Evolutionary conservation across 805 yeast genomes (phyloP).

Genomic region (Suhomyces emberorum): DNA sequence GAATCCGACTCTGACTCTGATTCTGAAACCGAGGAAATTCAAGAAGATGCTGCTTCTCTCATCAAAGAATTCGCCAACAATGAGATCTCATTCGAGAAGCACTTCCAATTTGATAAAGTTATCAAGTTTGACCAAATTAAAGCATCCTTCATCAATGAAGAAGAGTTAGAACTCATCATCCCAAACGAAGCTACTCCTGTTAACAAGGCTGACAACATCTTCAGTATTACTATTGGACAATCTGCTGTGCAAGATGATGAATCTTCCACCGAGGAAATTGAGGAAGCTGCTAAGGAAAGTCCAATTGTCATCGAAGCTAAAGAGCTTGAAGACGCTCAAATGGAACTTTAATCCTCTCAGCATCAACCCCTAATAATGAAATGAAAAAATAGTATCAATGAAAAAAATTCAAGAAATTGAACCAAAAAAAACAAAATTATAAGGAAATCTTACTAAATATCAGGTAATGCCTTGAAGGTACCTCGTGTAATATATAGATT

Average conservation of each 20-base stretch:
- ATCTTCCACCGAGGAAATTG: constrained; percentile 11
- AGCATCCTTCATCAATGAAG: constrained; percentile 35
- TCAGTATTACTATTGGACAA: constrained; percentile 24
- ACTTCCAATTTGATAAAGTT: constrained; percentile 39
- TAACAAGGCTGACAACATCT: constrained; percentile 19
- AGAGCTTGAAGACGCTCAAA: constrained; percentile 3
- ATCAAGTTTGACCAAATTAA: constrained; percentile 35
- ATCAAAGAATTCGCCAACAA: constrained; percentile 38
- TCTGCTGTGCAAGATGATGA: not conserved
- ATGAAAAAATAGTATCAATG: not conserved
- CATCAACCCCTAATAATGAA: constrained; percentile 1
- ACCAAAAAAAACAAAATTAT: no score
- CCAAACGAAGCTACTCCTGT: constrained; percentile 29
- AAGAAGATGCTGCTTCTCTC: constrained; percentile 37
- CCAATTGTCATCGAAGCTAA: constrained; percentile 1
- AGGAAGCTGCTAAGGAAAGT: constrained; percentile 3
- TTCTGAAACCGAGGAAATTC: constrained; percentile 35
- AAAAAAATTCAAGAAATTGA: not conserved
- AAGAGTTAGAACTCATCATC: constrained; percentile 41
- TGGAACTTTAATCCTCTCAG: no score
- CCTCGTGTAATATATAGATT: not conserved
- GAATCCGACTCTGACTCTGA: constrained; percentile 12
- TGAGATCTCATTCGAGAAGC: constrained; percentile 42
- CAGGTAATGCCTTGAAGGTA: constrained; percentile 5
- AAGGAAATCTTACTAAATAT: no score